These are phyloP conservation scores for Zelopaecilomyces penicillatus DNA, from an alignment of 2,329 filamentous ascomycete genomes.

Conservation along the genomic window DNA sequence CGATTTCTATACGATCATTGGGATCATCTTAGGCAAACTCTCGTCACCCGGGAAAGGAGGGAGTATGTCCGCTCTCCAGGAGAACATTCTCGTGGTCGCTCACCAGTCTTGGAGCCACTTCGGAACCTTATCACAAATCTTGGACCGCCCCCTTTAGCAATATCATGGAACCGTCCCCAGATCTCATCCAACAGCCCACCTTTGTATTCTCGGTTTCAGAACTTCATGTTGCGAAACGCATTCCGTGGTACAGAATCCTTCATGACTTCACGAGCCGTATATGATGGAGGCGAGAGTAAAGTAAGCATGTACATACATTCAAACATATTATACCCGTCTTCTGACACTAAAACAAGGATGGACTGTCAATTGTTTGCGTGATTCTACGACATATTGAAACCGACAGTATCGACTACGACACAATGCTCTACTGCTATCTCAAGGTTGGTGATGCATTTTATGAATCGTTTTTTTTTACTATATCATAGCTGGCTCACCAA, in stretches of 20 bases:
- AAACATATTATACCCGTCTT: too few species aligned
- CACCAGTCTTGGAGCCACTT: slow-evolving; percentile 52
- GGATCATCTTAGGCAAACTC: slow-evolving; percentile 59
- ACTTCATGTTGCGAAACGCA: slow-evolving; percentile 64
- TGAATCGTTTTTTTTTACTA: too few species aligned
- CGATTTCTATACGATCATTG: slow-evolving; percentile 64
- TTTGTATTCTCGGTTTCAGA: slow-evolving; percentile 59
- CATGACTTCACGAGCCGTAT: slow-evolving; percentile 55
- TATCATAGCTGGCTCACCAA: too few species aligned
- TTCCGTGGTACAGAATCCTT: slow-evolving; percentile 58
- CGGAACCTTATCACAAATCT: slow-evolving; percentile 56
- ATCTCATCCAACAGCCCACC: slow-evolving; percentile 56
- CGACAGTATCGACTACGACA: slow-evolving; percentile 57
- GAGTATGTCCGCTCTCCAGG: slow-evolving; percentile 47
- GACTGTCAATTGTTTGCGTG: slow-evolving; percentile 59
- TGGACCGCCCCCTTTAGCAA: slow-evolving; percentile 57
- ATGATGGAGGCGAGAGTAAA: slow-evolving; percentile 64
- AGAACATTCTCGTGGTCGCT: slow-evolving; percentile 42
- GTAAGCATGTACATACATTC: slow-evolving; percentile 21
- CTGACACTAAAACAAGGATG: slow-evolving; percentile 37
- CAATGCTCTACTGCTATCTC: slow-evolving; percentile 58
- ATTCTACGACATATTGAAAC: slow-evolving; percentile 60
- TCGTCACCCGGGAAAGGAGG: slow-evolving; percentile 51
- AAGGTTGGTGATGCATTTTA: slow-evolving; percentile 37
- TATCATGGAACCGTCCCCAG: slow-evolving; percentile 60